Percentiles rank a stretch among this genome's conserved stretches.
These are phyloP conservation scores for Daphne laureola DNA, from an alignment of 441 rosid genomes.

Conservation along the genomic window DNA sequence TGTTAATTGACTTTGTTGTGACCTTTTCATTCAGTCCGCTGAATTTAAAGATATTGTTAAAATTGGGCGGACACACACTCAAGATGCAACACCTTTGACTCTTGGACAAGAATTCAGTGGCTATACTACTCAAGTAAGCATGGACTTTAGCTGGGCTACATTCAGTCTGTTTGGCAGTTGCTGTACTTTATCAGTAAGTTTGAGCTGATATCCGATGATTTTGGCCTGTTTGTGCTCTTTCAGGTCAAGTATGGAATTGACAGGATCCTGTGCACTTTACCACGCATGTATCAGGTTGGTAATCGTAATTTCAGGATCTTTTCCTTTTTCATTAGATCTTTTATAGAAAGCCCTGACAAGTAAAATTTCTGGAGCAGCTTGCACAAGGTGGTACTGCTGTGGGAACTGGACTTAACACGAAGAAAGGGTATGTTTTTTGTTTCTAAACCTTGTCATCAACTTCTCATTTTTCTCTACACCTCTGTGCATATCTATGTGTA, in stretches of 20 bases:
- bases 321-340: constrained; percentile 2
- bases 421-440: constrained; percentile 64
- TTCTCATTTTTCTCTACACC: constrained; percentile 1
- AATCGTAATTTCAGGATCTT: constrained; percentile 11
- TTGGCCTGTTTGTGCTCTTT: constrained; percentile 4
- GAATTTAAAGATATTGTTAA: constrained; percentile 89
- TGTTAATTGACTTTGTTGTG: constrained; percentile 1
- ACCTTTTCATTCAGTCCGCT: constrained; percentile 34
- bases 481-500: too few species aligned
- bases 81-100: constrained; percentile 97
- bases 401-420: constrained; percentile 95
- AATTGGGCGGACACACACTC: constrained; percentile 98
- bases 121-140: constrained; percentile 75
- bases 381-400: constrained; percentile 99
- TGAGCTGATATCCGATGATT: constrained; percentile 12
- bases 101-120: constrained; percentile 98
- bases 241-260: constrained; percentile 85
- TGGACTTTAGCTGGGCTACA: constrained; percentile 9
- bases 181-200: constrained; percentile 4
- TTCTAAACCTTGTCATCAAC: constrained; percentile 6
- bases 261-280: constrained; percentile 62
- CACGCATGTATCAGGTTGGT: constrained; percentile 82
- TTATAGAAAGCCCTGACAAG: constrained; percentile 23
- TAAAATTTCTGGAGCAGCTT: constrained; percentile 47
- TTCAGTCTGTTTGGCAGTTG: constrained; percentile 1